These are phyloP conservation scores for Nicotiana rustica DNA, from an alignment of 305 asterid species.

Conservation along the genomic window DNA sequence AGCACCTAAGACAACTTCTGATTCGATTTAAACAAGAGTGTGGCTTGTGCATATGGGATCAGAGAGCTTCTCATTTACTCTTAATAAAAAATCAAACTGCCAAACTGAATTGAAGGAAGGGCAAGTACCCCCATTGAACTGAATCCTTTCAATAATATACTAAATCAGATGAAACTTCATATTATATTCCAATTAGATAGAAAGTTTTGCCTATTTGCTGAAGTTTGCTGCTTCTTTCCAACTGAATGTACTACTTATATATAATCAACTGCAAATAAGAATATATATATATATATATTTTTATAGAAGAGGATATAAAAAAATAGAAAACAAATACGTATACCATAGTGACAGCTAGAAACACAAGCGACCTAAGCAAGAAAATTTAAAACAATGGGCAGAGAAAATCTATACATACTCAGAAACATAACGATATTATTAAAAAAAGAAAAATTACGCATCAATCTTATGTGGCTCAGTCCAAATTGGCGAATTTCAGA, in stretches of 20 bases:
- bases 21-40: not conserved
- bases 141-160: slow-evolving; percentile 9
- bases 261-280: not conserved
- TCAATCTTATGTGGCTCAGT: not conserved
- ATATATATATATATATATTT: too few relatives aligned
- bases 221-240: not conserved
- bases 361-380: not conserved
- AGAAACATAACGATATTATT: not conserved
- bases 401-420: not conserved
- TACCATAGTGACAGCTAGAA: not conserved
- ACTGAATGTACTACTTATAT: not conserved
- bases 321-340: not conserved
- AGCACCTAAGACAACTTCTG: not conserved
- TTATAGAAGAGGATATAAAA: not conserved
- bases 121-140: not conserved
- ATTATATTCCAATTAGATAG: not conserved
- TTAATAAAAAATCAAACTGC: too few relatives aligned
- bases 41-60: not conserved
- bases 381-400: not conserved
- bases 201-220: slow-evolving; percentile 20
- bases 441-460: not conserved
- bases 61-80: not conserved
- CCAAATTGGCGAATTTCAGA: not conserved
- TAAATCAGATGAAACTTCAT: not conserved
- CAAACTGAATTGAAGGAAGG: not conserved